phyloP scores from a whole-genome alignment of 2,329 filamentous ascomycete genomes.

The Cryphonectria naterciae region DNA sequence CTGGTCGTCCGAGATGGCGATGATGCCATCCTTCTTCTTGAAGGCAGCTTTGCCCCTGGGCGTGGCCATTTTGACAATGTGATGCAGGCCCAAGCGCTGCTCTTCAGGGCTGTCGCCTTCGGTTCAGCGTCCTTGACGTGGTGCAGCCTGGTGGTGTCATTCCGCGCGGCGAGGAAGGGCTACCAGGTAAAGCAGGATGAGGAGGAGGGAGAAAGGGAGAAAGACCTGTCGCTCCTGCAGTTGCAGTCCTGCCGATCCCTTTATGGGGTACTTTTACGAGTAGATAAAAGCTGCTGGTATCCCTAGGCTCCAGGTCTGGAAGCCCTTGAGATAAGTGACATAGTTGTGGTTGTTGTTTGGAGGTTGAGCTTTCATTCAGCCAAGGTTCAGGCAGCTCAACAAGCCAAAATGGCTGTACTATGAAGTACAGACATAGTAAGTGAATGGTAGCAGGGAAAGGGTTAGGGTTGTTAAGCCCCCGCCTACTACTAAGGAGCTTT shows the following conservation, averaged over 20 bases:
- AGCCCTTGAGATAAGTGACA: too few relatives aligned
- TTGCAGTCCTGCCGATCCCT: too few relatives aligned
- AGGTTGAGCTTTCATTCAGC: too few relatives aligned
- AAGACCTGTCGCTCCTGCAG: too few relatives aligned
- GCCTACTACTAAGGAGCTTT: neutral
- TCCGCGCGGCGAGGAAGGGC: neutral
- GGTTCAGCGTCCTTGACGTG: constrained; percentile 15
- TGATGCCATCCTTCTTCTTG: constrained; percentile 93
- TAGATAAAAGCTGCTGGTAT: neutral
- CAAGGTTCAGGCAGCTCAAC: neutral
- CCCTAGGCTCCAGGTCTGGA: neutral
- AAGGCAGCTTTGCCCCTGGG: constrained; percentile 74
- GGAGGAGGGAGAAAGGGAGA: too few relatives aligned
- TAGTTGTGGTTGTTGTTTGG: too few relatives aligned
- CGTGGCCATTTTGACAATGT: constrained; percentile 51
- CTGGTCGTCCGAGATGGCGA: constrained; percentile 75
- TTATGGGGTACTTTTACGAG: neutral
- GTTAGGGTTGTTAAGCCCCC: neutral
- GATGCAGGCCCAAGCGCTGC: neutral
- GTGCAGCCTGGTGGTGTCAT: constrained; percentile 15
- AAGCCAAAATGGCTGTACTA: neutral
- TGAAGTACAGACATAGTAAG: too few relatives aligned
- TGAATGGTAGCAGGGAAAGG: neutral
- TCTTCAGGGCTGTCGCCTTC: constrained; percentile 14
- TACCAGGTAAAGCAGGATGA: neutral